Evolutionary conservation across 1,284 basidiomycete genomes (phyloP).

Genomic region (Sporisorium sorghi): DNA sequence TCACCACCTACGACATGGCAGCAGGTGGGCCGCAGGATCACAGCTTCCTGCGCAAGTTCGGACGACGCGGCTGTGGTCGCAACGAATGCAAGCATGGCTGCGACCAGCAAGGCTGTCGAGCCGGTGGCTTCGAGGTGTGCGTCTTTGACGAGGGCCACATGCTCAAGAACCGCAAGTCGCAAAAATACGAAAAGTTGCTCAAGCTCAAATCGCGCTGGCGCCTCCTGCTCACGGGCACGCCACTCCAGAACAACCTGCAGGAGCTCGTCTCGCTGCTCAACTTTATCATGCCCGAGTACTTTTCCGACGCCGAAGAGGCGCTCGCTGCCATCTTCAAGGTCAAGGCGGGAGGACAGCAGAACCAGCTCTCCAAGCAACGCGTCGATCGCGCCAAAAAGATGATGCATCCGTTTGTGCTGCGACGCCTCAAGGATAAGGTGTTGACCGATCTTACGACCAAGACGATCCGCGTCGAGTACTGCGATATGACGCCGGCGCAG

Average conservation of each 20-base stretch:
- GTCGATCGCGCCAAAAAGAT: constrained; percentile 96
- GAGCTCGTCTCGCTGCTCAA: constrained; percentile 93
- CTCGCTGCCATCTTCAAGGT: constrained; percentile 97
- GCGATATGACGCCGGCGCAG: constrained; percentile 89
- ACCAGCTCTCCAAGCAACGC: constrained; percentile 86
- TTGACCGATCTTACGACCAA: constrained; percentile 92
- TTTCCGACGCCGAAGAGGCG: constrained; percentile 79
- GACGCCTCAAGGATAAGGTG: constrained; percentile 88
- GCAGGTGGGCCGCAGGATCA: constrained; percentile 83
- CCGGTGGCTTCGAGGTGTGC: constrained; percentile 81
- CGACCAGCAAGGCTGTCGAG: constrained; percentile 34
- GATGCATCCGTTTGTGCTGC: constrained; percentile 98
- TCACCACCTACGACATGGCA: constrained; percentile 96
- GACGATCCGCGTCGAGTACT: constrained; percentile 90
- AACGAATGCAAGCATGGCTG: constrained; percentile 38
- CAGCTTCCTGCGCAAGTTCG: constrained; percentile 81
- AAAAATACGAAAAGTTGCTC: constrained; percentile 89
- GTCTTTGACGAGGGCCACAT: constrained; percentile 96
- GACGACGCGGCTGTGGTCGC: constrained; percentile 44
- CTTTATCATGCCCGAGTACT: constrained; percentile 94
- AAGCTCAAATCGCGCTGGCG: constrained; percentile 89
- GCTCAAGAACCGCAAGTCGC: constrained; percentile 95
- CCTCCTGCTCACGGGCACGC: constrained; percentile 92
- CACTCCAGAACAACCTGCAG: constrained; percentile 84
- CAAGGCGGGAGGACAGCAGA: constrained; percentile 85